Evolutionary conservation across 805 yeast species (phyloP), one percentile per base, ranked within the genome.

Genomic region (Spathaspora arborariae): DNA sequence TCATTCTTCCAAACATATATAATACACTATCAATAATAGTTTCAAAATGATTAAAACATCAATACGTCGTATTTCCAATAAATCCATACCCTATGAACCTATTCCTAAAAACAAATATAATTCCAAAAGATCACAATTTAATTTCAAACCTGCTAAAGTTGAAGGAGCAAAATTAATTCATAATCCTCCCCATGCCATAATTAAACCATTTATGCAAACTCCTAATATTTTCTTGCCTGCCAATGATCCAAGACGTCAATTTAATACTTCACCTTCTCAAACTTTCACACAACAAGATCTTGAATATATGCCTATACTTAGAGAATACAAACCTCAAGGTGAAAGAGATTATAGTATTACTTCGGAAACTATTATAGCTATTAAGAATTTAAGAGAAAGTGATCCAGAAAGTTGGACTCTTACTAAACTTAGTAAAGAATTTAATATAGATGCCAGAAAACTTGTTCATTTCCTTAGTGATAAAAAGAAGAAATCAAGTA

Each of bases 141-240:
- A 84, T 59, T 81, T 85, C 62, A 77, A 78, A 53, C 76, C 77
- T 2, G 61, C 70, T 44, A 67, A 77, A 16, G 79, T 83, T 1
- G 69, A 75, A 20, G 92, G 92, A n/a, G n/a, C n/a, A n/a, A n/a
- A n/a, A 4, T 65, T 87, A 21, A 78, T 81, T 36, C 60, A 65
- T 51, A 77, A 88, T 37, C 90, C 89, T 20, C 78, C 91, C 2
- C 76, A 85, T 11, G 55, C 75, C 30, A 54, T 63, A 13, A 46
- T 51, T 44, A 53, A 56, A 47, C 73, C 84, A 21, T 65, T 77
- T 10, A 67, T 74, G 47, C 67, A 79, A 63, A 83, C 94, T 2
- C 95, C 96, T 15, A 74, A 73, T 44, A 80, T 82, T 2, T 88
- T 88, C 60, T 63, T 88, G 47, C 89, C 94, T 9, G 52, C 66